Evolutionary conservation across 176 grass and related monocot genomes (phyloP), one percentile per base, ranked within the genome.

Genomic region (Bothriochloa decipiens): DNA sequence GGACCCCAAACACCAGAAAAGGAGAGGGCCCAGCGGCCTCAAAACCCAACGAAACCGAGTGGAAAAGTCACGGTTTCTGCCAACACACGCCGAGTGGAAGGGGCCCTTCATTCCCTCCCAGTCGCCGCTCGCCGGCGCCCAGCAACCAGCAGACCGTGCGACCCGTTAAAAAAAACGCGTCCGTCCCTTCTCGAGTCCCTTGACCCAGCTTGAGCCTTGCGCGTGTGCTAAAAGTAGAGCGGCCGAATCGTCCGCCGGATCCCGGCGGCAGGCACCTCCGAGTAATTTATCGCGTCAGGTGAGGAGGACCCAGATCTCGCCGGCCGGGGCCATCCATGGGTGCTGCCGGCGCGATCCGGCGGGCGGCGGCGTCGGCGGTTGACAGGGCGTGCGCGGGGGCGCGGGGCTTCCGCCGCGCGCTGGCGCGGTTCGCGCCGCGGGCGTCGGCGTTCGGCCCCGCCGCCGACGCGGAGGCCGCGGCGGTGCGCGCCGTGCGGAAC

Each of bases 401-500:
- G 17, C 84, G 91, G 22, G 80, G 72, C 10, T 83, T 85, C 32
- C 80, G 82, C 33, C 88, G 88, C 2, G 95, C 84, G 74, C n/a
- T 97, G 40, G 49, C 87, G 39, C 86, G 88, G 9, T 97, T 97
- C 89, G 94, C 91, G 11, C 88, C 94, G 57, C 81, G 87, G 5
- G 53, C 75, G 3, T 88, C 87, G 52, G 91, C 88, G 45, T 97
- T 97, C 68, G 87, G 62, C 0, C 49, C 83, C 12, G 85, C 90
- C 13, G n/a, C 74, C 14, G 94, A 94, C 74, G 86, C 95, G 60
- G 92, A 93, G 85, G 84, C 88, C 35, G 92, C 88, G 8, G 92
- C 95, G 17, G 88, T 97, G 81, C 92, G 92, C 80, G 88, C 84
- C 69, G 86, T 94, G 55, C 86, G 95, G 43, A 97, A 97, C 88